Base-by-base conservation (phyloP, 306 rosid genomes). In the Vigna angularis region DNA sequence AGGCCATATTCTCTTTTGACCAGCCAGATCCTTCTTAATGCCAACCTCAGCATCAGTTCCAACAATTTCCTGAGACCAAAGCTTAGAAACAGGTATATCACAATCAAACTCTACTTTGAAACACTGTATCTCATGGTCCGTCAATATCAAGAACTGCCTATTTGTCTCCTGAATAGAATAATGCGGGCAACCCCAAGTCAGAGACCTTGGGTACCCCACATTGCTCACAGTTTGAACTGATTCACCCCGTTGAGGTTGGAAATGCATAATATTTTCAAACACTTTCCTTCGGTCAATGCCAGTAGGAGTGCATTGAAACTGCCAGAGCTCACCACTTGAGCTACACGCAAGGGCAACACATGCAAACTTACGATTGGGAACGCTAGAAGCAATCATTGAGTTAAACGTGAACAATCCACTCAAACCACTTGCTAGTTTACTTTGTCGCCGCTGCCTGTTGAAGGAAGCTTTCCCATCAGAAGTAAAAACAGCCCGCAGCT, bases 1-100 rank as follows among this genome's bases (percentile, higher is more conserved):
- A 63, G 97, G 98, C 97, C 96, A 95, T 38, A 93, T 93, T 86
- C 82, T 88, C 89, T 93, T 95, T 81, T 91, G 98, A 73, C 99
- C 99, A 4, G 99, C 99, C 74, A 95, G 85, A 87, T 91, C 98
- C 85, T 92, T 91, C 85, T 90, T 95, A 30, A 92, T 91, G 59
- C 96, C 98, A 80, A 82, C 76, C 77, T 88, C 99, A 69, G 89
- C 90, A 84, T 93, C 98, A 15, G 91, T 87, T 76, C 99, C 93
- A 78, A 95, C 86, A 52, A 95, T 83, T 76, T 91, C 92, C 85
- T 95, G 91, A 52, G 93, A 88, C 99, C 99, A 95, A 69, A 91
- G 87, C 85, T 88, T 91, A 45, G 86, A 87, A 80, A 95, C 89
- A 59, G 13, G 84, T 20, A 84, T 70, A 34, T 86, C 89, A 66